Evolutionary conservation across 106 monocot genomes (phyloP).

Genomic region (Gastrodia elata): DNA sequence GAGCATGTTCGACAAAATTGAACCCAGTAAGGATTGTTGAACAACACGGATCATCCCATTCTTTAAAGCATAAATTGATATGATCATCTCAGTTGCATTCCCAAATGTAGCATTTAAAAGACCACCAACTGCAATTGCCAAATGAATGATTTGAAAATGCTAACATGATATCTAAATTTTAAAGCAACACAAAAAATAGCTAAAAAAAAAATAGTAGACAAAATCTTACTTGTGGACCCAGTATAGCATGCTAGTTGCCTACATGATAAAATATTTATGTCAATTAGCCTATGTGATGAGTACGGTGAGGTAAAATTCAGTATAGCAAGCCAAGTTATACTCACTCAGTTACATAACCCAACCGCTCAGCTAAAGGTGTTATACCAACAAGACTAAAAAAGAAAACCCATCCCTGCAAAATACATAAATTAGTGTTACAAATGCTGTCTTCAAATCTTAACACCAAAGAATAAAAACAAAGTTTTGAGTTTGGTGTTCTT

Average conservation of each 20-base stretch:
- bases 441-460: background rate
- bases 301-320: background rate
- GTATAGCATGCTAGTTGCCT: slow-evolving; percentile 88
- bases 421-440: background rate
- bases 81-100: slow-evolving; percentile 99
- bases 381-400: slow-evolving; percentile 58
- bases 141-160: background rate
- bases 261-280: slow-evolving; percentile 17
- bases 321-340: slow-evolving; percentile 3
- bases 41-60: slow-evolving; percentile 96
- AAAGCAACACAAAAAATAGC: background rate
- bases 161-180: slow-evolving; percentile 3
- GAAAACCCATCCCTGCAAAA: slow-evolving; percentile 32
- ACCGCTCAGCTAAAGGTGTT: slow-evolving; percentile 53
- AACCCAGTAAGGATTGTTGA: slow-evolving; percentile 91
- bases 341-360: slow-evolving; percentile 74
- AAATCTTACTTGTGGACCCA: slow-evolving; percentile 68
- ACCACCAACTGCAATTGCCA: slow-evolving; percentile 61
- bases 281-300: slow-evolving; percentile 5
- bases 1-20: slow-evolving; percentile 97
- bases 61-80: slow-evolving; percentile 89
- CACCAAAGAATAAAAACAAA: background rate
- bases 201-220: background rate
- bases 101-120: slow-evolving; percentile 99
- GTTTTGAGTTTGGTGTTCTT: background rate